Evolutionary conservation across 768 basidiomycete species (phyloP), one percentile per base, ranked within the genome.

Genomic region (Dacryopinax primogenitus): DNA sequence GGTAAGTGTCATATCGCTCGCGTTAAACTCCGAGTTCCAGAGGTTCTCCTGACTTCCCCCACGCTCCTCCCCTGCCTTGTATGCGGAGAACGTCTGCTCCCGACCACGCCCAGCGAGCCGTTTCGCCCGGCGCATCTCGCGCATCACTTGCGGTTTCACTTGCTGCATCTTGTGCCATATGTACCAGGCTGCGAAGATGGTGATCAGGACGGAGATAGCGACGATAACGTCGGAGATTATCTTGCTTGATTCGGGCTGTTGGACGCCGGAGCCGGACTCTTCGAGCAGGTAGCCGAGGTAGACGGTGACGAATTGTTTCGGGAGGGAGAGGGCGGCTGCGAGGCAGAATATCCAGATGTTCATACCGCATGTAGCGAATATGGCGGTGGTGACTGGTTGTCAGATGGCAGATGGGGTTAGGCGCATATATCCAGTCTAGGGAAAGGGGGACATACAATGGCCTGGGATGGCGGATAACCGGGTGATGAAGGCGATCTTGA

Each of bases 181-280:
- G 72, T 88, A 94, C 88, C 89, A 93, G 79, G 88, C 86, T 0
- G 92, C 87, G 28, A 76, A 73, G 63, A 88, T 51, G 0, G 92
- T 93, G 68, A 94, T 82, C 21, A 90, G 41, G 36, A 84, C 72
- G 0, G 90, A 90, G 37, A 87, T 63, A 4, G 72, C 86, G 32
- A 92, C 75, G 2, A 93, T 87, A 3, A 78, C 72, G 67, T 88
- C 82, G 63, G 84, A 86, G 67, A 92, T 81, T 67, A 87, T 83
- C 67, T 78, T 83, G 71, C 84, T 82, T 68, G 79, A 79, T 1
- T 73, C 70, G 44, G 68, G 68, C 62, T 79, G 72, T 73, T 74
- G 39, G 74, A 4, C 32, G 26, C 26, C 23, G 13, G 26, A 3
- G 4, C 51, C 51, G 23, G 51, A 58, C 30, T 58, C 26, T 30